Evolutionary conservation across 169 alveolate species (phyloP).

Genomic region (Eimeria acervulina): DNA sequence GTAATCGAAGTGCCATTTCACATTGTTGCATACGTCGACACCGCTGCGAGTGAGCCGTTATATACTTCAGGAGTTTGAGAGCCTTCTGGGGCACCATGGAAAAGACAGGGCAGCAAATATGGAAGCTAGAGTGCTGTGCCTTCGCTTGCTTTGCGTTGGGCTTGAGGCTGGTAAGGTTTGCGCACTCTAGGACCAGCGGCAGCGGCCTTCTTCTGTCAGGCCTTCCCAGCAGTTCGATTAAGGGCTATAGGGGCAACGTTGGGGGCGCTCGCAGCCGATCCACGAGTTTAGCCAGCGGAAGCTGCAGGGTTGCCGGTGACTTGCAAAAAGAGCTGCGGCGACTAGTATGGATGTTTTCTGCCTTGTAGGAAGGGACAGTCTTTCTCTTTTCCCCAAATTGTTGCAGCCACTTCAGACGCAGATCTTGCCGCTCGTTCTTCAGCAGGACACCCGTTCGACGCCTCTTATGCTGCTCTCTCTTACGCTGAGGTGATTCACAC

Average conservation of each 20-base stretch:
- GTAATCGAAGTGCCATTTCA: neutral
- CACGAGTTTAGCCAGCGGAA: neutral
- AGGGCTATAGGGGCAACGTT: neutral
- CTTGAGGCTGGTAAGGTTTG: constrained; percentile 57
- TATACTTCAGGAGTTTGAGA: constrained; percentile 38
- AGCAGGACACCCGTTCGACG: constrained; percentile 63
- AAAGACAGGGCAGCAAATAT: constrained; percentile 28
- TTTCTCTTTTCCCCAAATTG: constrained; percentile 24
- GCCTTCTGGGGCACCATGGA: constrained; percentile 31
- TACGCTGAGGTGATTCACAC: constrained; percentile 41
- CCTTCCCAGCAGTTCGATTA: neutral
- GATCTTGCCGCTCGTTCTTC: constrained; percentile 66
- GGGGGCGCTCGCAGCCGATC: neutral
- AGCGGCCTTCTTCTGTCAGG: neutral
- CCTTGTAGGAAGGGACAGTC: constrained; percentile 28
- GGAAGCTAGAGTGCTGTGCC: constrained; percentile 51
- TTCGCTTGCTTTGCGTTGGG: constrained; percentile 52
- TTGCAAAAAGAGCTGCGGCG: constrained; percentile 1
- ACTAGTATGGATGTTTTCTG: neutral
- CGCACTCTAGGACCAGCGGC: neutral
- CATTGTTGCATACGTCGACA: neutral
- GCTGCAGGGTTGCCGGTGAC: neutral
- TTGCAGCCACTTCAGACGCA: constrained; percentile 55
- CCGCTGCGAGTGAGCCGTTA: neutral
- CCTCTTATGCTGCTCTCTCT: constrained; percentile 60